Evolutionary conservation across 805 yeast species (phyloP).

Genomic region (Lipomyces kockii): DNA sequence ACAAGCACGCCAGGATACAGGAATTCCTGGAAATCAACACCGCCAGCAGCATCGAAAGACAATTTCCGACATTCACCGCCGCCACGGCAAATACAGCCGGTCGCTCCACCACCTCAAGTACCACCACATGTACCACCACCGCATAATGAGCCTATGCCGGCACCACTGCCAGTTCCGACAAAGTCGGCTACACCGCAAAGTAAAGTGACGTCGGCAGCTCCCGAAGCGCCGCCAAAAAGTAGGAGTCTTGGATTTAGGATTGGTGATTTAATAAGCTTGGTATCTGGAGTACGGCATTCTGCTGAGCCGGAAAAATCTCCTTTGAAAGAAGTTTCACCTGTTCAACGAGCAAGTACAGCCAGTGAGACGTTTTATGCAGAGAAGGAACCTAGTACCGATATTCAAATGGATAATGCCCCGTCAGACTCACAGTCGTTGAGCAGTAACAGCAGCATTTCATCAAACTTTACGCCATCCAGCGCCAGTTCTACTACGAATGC

Average conservation of each 20-base stretch:
- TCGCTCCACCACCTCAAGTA: neutral
- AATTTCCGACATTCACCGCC: neutral
- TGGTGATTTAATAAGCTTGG: neutral
- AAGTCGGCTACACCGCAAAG: neutral
- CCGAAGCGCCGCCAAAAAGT: neutral
- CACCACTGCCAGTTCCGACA: constrained; percentile 1
- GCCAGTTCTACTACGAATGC: neutral
- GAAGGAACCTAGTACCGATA: neutral
- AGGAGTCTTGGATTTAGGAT: neutral
- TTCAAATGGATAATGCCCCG: neutral
- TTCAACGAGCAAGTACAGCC: neutral
- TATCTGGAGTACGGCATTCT: neutral
- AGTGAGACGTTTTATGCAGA: neutral
- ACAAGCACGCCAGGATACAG: neutral
- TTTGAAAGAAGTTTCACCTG: neutral
- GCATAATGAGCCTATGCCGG: neutral
- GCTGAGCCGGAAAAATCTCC: neutral
- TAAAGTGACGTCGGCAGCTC: neutral
- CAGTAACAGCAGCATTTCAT: neutral
- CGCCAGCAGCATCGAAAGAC: neutral
- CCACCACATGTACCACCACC: neutral
- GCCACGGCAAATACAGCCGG: neutral
- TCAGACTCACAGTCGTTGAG: neutral
- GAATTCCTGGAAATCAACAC: neutral
- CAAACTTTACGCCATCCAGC: neutral